Evolutionary conservation across 1,284 basidiomycete species (phyloP), one percentile per base, ranked within the genome.

Genomic region (Naganishia cerealis): DNA sequence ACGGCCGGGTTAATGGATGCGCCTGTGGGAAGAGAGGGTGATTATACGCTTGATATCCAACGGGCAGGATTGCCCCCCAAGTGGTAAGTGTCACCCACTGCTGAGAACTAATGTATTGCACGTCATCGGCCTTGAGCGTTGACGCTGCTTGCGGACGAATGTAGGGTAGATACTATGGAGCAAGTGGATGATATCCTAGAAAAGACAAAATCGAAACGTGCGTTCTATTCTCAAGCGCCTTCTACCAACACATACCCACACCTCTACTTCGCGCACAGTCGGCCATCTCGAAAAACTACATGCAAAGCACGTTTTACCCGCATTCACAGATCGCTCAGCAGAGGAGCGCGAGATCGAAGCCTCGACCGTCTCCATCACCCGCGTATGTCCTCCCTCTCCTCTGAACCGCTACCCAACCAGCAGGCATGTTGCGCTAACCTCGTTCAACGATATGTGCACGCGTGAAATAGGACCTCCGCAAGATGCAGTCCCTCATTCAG

Each of bases 261-360:
- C 21, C 63, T 21, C 24, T 52, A 24, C 54, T 75, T 70, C 69
- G 70, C 16, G 48, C 24, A 18, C 74, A 94, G 90, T 96, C 78
- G 76, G 84, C 33, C 80, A 86, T 8, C 87, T 97, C 55, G 94
- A 98, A 79, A 94, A 90, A 77, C 86, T 99, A 10, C 94, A 99
- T 75, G 90, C 94, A 70, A 96, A 93, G 79, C 94, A 98, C 79
- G 89, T 91, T 65, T 86, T 99, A 3, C 96, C 96, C 70, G 94
- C 93, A 2, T 99, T 99, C 79, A 86, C 91, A 76, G 96, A 99
- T 84, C 90, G 95, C 67, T 86, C 90, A 1, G 86, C 87, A 16
- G 94, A 99, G 81, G 95, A 99, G 82, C 86, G 88, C 72, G 93
- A 97, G 78, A 99, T 99, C 72, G 92, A 98, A 77, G 78, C 84